Conservation (phyloP, 1,139 yeast species). For the Hemisphaericaspora lyxosophila region DNA sequence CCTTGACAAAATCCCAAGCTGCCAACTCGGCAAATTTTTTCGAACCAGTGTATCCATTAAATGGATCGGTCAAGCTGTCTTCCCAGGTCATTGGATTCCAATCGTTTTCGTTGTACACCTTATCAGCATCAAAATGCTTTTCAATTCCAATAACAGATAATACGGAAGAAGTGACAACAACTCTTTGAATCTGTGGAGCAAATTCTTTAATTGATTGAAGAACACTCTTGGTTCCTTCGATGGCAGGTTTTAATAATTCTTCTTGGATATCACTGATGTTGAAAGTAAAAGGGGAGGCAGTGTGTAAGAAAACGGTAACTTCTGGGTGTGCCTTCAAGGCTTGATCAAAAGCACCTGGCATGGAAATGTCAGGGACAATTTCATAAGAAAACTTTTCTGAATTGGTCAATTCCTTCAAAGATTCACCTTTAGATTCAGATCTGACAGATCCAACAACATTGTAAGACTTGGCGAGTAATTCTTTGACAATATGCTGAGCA, state of each 20-base stretch:
- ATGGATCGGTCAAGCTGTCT: slow-evolving; percentile 25
- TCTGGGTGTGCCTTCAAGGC: slow-evolving; percentile 28
- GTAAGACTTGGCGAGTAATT: slow-evolving; percentile 25
- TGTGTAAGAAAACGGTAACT: slow-evolving; percentile 25
- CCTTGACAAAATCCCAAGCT: slow-evolving; percentile 52
- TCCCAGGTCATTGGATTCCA: slow-evolving; percentile 33
- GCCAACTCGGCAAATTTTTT: slow-evolving; percentile 47
- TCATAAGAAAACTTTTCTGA: slow-evolving; percentile 22
- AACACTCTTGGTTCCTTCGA: slow-evolving; percentile 32
- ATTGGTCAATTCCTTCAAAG: slow-evolving; percentile 14
- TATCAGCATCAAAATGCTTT: slow-evolving; percentile 4
- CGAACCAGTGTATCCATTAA: slow-evolving; percentile 48
- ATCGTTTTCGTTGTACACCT: slow-evolving; percentile 19
- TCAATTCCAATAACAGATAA: slow-evolving; percentile 22
- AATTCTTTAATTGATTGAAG: slow-evolving; percentile 25
- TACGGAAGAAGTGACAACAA: slow-evolving; percentile 30
- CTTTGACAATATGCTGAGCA: slow-evolving; percentile 28
- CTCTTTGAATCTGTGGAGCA: slow-evolving; percentile 27
- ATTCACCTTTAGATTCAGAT: slow-evolving; percentile 30
- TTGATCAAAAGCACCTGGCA: slow-evolving; percentile 28
- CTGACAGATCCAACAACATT: slow-evolving; percentile 39
- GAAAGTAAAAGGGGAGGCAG: slow-evolving; percentile 32
- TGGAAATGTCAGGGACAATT: slow-evolving; percentile 20
- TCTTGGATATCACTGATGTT: slow-evolving; percentile 24
- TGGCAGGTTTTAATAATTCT: slow-evolving; percentile 35